phyloP scores from a whole-genome alignment of 257 asterid species.

The Capsicum pubescens region DNA sequence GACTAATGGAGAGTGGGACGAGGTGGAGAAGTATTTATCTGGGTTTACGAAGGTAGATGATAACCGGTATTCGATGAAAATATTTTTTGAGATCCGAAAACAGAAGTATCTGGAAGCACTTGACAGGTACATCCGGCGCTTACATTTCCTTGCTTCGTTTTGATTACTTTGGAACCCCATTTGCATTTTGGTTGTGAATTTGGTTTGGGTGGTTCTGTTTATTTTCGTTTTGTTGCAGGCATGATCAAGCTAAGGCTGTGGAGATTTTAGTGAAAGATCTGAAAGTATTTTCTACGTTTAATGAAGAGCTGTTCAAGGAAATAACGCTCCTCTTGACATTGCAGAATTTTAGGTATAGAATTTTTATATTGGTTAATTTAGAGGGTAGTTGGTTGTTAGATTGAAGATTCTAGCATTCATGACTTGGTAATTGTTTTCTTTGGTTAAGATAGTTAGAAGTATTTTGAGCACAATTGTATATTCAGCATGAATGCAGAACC shows the following conservation, averaged over 20 bases:
- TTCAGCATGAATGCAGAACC: not conserved
- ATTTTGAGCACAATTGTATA: not conserved
- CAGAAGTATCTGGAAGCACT: constrained; percentile 74
- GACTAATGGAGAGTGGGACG: constrained; percentile 65
- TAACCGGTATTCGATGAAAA: constrained; percentile 58
- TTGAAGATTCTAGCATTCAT: constrained; percentile 8
- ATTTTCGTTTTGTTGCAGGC: constrained; percentile 40
- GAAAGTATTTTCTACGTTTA: constrained; percentile 51
- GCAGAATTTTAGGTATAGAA: constrained; percentile 53
- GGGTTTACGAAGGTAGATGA: constrained; percentile 70
- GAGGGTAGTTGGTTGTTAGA: not conserved
- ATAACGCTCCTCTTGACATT: constrained; percentile 53
- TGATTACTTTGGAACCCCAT: not conserved
- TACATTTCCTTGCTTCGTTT: not conserved
- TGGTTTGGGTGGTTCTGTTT: not conserved
- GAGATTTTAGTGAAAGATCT: constrained; percentile 63
- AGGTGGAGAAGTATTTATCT: constrained; percentile 58
- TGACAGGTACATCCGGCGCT: constrained; percentile 44
- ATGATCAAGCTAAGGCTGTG: constrained; percentile 57
- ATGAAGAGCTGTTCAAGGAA: constrained; percentile 56
- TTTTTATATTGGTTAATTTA: not conserved
- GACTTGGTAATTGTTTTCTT: not conserved
- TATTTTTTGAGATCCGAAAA: constrained; percentile 64
- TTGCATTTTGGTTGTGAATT: not conserved
- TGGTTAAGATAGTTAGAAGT: not conserved